Evolutionary conservation across 1,284 basidiomycete genomes (phyloP), one percentile per base, ranked within the genome.

Genomic region (Afroboletus lepidellus): DNA sequence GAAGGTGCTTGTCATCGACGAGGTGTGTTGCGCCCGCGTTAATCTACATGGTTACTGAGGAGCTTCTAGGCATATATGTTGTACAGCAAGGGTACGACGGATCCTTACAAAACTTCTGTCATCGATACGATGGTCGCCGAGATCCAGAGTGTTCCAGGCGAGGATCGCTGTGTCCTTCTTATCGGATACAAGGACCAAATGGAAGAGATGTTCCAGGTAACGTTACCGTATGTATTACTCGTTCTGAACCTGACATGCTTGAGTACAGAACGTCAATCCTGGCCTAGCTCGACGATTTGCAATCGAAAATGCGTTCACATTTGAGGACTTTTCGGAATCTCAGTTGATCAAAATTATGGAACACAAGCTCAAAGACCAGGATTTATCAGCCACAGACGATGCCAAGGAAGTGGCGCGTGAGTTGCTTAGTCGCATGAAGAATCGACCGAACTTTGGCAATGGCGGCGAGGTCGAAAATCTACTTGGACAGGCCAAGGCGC

Each of bases 71-170:
- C 85, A 8, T 87, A 87, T 51, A 83, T 83, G 81, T 64, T 87
- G 18, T 81, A 84, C 53, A 72, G 73, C 34, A 75, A 76, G 45
- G 64, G 60, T 5, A 63, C 65, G 11, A 46, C 52, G 1, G 83
- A 86, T 57, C 63, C 71, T 0, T 87, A 71, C 68, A 86, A 84
- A 62, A 83, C 80, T 1, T 75, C 83, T 0, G 85, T 87, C 37
- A 83, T 87, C 46, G 85, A 87, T 55, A 86, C 85, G 1, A 79
- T 87, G 48, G 85, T 87, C 0, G 85, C 85, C 0, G 85, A 86
- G 62, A 78, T 87, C 8, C 85, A 87, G 59, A 84, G 76, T 48
- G 74, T 75, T 1, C 81, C 82, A 0, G 84, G 84, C 0, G 84
- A 87, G 53, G 85, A 87, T 59, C 76, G 84, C 3, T 85, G 83